Evolutionary conservation across 441 rosid species (phyloP).

Genomic region (Pelargonium australe): DNA sequence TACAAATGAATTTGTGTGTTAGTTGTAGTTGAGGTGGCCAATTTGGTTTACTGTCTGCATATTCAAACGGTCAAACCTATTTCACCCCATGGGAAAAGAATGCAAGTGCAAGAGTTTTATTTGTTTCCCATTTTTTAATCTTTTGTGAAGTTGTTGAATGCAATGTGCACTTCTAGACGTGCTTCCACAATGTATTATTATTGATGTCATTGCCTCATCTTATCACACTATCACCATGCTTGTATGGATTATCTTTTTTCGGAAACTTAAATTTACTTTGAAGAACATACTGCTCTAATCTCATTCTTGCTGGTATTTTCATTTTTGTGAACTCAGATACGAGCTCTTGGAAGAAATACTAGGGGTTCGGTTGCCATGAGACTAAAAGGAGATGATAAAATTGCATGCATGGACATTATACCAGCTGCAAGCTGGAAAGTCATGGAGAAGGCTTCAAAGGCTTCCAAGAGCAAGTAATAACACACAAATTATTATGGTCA

Average conservation of each 20-base stretch:
- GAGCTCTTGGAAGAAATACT: slow-evolving; percentile 77
- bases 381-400: slow-evolving; percentile 65
- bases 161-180: not conserved
- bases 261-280: not conserved
- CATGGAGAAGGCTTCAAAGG: slow-evolving; percentile 40
- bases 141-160: not conserved
- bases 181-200: not conserved
- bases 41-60: too few species aligned
- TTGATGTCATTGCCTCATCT: not conserved
- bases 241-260: not conserved
- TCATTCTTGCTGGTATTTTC: slow-evolving; percentile 13
- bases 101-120: too few species aligned
- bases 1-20: too few species aligned
- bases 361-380: slow-evolving; percentile 90
- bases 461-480: slow-evolving; percentile 43
- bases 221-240: not conserved
- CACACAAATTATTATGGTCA: slow-evolving; percentile 3
- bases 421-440: slow-evolving; percentile 52
- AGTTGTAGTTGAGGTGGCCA: too few species aligned
- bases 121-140: not conserved
- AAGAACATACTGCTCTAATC: not conserved
- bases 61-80: too few species aligned
- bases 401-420: slow-evolving; percentile 90
- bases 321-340: slow-evolving; percentile 46
- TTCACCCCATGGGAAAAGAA: too few species aligned